These are phyloP conservation scores for Arthroderma uncinatum DNA, from an alignment of 2,329 filamentous ascomycete species.

Conservation along the genomic window DNA sequence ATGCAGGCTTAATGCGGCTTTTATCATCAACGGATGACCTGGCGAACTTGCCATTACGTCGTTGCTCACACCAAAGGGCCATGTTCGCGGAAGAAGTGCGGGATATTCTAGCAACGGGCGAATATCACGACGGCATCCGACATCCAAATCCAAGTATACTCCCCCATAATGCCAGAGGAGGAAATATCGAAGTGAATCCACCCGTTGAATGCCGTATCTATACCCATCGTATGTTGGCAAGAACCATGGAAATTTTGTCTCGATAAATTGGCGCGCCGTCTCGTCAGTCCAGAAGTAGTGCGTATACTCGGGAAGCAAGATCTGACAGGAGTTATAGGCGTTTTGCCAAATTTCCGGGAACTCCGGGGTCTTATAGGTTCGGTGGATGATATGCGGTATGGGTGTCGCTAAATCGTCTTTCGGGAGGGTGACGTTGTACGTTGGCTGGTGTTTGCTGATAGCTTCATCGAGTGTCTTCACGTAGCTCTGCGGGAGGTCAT, in stretches of 20 bases:
- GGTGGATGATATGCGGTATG: constrained; percentile 7
- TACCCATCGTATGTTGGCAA: constrained; percentile 19
- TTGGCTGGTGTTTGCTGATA: background rate
- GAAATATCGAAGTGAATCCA: constrained; percentile 21
- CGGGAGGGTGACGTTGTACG: background rate
- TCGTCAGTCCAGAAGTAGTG: constrained; percentile 19
- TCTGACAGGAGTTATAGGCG: constrained; percentile 2
- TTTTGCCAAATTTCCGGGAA: background rate
- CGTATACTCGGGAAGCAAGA: background rate
- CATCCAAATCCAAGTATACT: constrained; percentile 21
- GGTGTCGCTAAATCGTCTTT: background rate
- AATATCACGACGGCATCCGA: constrained; percentile 4
- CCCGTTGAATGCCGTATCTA: constrained; percentile 17
- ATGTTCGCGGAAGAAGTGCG: constrained; percentile 3
- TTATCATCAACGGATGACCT: constrained; percentile 11
- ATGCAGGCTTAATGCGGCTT: constrained; percentile 7
- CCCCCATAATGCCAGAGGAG: constrained; percentile 19
- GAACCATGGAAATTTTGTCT: constrained; percentile 18
- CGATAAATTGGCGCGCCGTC: constrained; percentile 17
- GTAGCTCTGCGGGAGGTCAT: background rate
- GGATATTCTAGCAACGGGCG: background rate
- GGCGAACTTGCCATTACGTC: constrained; percentile 13
- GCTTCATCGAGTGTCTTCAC: constrained; percentile 1
- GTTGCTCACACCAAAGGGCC: constrained; percentile 14
- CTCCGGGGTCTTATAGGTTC: background rate